A percentile compares a stretch with the other conserved stretches of the same genome.
These are phyloP conservation scores for Phytophthora constricta DNA, from an alignment of 352 stramenopile species.

Conservation along the genomic window DNA sequence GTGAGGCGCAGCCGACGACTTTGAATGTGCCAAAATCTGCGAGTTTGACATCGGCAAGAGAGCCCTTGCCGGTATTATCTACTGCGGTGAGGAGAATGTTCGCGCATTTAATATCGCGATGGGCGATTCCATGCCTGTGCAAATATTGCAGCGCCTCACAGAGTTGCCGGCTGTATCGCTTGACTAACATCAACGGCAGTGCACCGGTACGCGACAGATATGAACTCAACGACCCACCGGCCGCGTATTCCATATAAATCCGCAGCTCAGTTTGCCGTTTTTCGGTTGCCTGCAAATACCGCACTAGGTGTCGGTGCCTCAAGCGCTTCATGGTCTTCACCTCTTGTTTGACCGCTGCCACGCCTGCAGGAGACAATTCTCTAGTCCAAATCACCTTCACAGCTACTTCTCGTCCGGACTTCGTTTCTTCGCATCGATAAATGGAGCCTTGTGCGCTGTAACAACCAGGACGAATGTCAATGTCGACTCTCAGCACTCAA, in stretches of 20 bases:
- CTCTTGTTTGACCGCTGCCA: constrained; percentile 69
- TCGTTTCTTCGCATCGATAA: constrained; percentile 71
- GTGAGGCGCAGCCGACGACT: constrained; percentile 64
- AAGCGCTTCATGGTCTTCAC: constrained; percentile 75
- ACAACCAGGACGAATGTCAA: not conserved
- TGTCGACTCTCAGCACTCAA: constrained; percentile 8
- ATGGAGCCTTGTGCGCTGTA: constrained; percentile 70
- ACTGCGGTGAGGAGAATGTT: constrained; percentile 72
- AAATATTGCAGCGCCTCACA: constrained; percentile 86
- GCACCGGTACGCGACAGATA: constrained; percentile 59
- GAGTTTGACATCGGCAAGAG: constrained; percentile 61
- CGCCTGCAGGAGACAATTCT: constrained; percentile 54
- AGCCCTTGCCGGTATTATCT: constrained; percentile 1
- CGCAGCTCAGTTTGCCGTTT: constrained; percentile 62
- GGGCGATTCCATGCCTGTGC: constrained; percentile 87
- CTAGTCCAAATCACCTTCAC: constrained; percentile 75
- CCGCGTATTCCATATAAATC: constrained; percentile 91
- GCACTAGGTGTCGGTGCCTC: constrained; percentile 64
- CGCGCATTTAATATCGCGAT: constrained; percentile 90
- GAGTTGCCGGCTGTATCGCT: constrained; percentile 85
- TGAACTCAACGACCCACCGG: constrained; percentile 76
- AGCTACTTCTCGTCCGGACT: constrained; percentile 58
- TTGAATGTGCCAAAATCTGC: constrained; percentile 85
- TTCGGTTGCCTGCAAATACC: constrained; percentile 68
- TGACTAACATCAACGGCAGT: constrained; percentile 46